A percentile compares a stretch with the other conserved stretches of the same genome.
phyloP scores from a whole-genome alignment of 371 early-diverging fungal genomes.

The Gilbertella persicaria region DNA sequence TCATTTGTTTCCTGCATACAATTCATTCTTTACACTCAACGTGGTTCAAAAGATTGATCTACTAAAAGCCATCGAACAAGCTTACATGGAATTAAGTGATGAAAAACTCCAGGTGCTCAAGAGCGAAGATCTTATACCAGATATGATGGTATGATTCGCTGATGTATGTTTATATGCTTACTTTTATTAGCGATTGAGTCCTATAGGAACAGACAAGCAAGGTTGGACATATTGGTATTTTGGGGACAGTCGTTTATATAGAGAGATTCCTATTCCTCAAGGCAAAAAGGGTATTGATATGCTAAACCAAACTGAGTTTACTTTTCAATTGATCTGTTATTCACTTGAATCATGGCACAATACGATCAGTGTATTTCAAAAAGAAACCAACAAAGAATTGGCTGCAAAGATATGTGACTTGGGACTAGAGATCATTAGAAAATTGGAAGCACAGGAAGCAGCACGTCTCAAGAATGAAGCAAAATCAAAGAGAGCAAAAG shows the following conservation, averaged over 20 bases:
- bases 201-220: slow-evolving; percentile 22
- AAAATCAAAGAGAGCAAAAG: slow-evolving; percentile 11
- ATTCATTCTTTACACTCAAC: not conserved
- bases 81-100: slow-evolving; percentile 3
- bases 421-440: slow-evolving; percentile 4
- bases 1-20: slow-evolving; percentile 8
- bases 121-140: not conserved
- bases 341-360: slow-evolving; percentile 18
- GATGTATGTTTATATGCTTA: not conserved
- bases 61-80: slow-evolving; percentile 15
- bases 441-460: slow-evolving; percentile 13
- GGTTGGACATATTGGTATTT: slow-evolving; percentile 32
- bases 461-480: slow-evolving; percentile 10
- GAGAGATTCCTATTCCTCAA: slow-evolving; percentile 21
- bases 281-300: slow-evolving; percentile 9
- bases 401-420: slow-evolving; percentile 3
- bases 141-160: slow-evolving; percentile 10
- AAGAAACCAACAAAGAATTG: not conserved
- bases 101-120: slow-evolving; percentile 4
- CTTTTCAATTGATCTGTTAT: slow-evolving; percentile 26
- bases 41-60: slow-evolving; percentile 14
- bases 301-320: slow-evolving; percentile 5
- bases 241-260: slow-evolving; percentile 19
- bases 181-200: slow-evolving; percentile 11
- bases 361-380: not conserved